These are phyloP conservation scores for Dioscorea dumetorum DNA, from an alignment of 106 monocot species.

Conservation along the genomic window DNA sequence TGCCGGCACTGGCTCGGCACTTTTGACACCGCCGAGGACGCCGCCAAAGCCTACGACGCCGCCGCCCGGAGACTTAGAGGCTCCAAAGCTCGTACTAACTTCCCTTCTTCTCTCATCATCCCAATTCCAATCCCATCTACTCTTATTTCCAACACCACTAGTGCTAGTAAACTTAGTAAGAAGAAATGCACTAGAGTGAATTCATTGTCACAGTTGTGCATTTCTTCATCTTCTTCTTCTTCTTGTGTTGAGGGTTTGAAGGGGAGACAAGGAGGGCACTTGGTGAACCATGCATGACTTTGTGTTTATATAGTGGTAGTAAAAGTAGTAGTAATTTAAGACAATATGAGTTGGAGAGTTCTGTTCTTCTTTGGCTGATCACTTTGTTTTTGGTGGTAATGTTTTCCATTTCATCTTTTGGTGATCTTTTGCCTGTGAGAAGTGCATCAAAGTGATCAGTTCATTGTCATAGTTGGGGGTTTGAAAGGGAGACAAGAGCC, in stretches of 20 bases:
- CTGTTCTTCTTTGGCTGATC: no score
- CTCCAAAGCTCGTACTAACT: slow-evolving; percentile 9
- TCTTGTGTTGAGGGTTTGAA: not conserved
- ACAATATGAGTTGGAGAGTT: no score
- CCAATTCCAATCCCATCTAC: not conserved
- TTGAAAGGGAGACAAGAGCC: no score
- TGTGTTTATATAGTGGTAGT: no score
- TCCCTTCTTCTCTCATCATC: not conserved
- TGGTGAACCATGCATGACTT: no score
- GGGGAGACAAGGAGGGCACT: no score
- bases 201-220: not conserved
- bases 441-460: no score
- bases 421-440: no score
- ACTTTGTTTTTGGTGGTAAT: no score
- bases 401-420: no score
- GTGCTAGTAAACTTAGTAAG: not conserved
- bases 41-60: slow-evolving; percentile 1
- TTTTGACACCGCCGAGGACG: slow-evolving; percentile 8
- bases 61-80: slow-evolving; percentile 2
- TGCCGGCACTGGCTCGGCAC: slow-evolving; percentile 9
- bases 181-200: not conserved
- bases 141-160: not conserved
- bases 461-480: no score
- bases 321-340: no score
- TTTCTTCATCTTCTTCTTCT: not conserved